Conservation (phyloP, 2,329 filamentous ascomycete species). For the Claviceps pazoutovae region DNA sequence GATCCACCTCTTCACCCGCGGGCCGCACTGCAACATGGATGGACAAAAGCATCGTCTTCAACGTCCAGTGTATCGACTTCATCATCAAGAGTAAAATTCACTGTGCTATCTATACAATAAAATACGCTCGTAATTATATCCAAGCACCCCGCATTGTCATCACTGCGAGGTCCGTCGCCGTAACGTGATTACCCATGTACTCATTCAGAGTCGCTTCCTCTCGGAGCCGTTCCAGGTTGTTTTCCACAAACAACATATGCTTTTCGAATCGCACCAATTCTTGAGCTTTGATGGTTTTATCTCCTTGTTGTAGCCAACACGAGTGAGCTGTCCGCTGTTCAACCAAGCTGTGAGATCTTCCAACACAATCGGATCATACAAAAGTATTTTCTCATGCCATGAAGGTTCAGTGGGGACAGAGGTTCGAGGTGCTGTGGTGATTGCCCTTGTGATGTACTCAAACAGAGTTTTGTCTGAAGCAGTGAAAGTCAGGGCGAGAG, state of each 20-base stretch:
- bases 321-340: constrained; percentile 54
- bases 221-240: constrained; percentile 38
- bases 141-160: constrained; percentile 1
- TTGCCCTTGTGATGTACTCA: constrained; percentile 37
- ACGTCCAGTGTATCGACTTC: too few relatives aligned
- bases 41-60: too few relatives aligned
- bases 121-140: background rate
- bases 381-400: constrained; percentile 86
- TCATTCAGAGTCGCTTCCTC: constrained; percentile 25
- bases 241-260: constrained; percentile 70
- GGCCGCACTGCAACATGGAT: background rate
- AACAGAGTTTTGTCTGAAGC: constrained; percentile 34
- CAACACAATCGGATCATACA: constrained; percentile 81
- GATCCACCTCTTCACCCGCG: background rate
- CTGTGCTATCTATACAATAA: background rate
- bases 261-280: constrained; percentile 79
- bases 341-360: constrained; percentile 79
- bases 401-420: constrained; percentile 40
- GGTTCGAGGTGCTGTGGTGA: constrained; percentile 36
- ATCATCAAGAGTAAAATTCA: background rate
- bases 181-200: background rate
- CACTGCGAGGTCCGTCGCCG: background rate
- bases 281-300: constrained; percentile 55
- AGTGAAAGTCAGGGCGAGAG: constrained; percentile 24
- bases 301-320: constrained; percentile 51